A percentile compares a stretch with the other conserved stretches of the same genome.
phyloP scores from a whole-genome alignment of 306 rosid genomes.

The Vigna mungo region DNA sequence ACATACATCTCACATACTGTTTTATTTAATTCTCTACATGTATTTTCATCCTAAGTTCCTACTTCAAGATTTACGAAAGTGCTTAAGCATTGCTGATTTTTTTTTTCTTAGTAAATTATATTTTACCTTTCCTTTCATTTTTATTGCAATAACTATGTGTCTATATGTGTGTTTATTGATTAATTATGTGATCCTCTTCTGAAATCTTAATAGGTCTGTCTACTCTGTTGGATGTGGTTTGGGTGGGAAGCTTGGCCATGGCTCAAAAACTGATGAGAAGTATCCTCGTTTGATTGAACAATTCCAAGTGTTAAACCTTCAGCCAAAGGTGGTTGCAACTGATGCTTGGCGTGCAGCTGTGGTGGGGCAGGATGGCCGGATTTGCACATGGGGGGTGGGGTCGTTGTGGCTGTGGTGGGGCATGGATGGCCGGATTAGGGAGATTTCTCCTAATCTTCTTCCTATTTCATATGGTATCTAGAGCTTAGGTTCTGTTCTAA shows the following conservation, averaged over 20 bases:
- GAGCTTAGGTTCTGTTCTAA: too few relatives aligned
- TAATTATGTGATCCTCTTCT: conserved; percentile 12
- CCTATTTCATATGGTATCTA: too few relatives aligned
- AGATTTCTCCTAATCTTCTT: too few relatives aligned
- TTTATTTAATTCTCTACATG: background rate
- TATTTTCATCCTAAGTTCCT: conserved; percentile 10
- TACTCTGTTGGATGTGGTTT: conserved; percentile 93
- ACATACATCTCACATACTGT: conserved; percentile 1
- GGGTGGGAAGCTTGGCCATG: conserved; percentile 94
- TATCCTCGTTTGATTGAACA: conserved; percentile 73
- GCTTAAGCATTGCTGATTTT: background rate
- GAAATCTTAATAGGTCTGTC: conserved; percentile 67
- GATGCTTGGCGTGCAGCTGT: conserved; percentile 97
- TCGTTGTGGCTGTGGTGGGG: conserved; percentile 86
- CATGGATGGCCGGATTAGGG: too few relatives aligned
- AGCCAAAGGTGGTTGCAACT: conserved; percentile 78
- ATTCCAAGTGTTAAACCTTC: conserved; percentile 69
- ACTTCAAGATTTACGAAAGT: background rate
- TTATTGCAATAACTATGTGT: background rate
- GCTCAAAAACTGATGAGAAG: conserved; percentile 76
- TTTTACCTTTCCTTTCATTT: background rate
- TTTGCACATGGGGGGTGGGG: conserved; percentile 98
- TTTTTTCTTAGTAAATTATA: background rate
- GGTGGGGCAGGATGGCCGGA: conserved; percentile 85
- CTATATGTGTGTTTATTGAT: background rate